Evolutionary conservation across 176 grass and related monocot species (phyloP), one percentile per base, ranked within the genome.

Genomic region (Oryza punctata): DNA sequence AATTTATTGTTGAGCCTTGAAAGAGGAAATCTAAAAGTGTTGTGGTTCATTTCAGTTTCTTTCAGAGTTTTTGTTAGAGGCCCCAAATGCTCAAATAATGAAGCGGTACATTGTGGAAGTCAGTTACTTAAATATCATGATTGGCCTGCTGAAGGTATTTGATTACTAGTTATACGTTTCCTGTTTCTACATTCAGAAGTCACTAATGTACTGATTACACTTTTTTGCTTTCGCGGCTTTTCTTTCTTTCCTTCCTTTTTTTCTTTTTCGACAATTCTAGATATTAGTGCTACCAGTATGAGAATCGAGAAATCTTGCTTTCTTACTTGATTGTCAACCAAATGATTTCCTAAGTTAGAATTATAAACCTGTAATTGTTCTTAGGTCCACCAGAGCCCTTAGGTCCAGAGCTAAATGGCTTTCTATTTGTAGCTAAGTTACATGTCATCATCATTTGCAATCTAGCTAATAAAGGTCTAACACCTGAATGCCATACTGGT

Each of bases 51-150:
- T 60, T 41, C 89, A 99, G 97, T 94, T 99, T 90, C 93, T 95
- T 75, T 98, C 96, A 52, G 96, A 98, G 78, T 98, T 98, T 88
- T 89, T 98, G 33, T 85, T 98, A 89, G 96, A 94, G 75, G 73
- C 89, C 30, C 88, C 94, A 65, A 99, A 99, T 91, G 64, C 91
- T 79, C 97, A 94, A 90, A 96, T 95, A 83, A 96, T 99, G 97
- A 99, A 99, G 85, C 85, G 89, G 44, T 99, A 92, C 75, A 94
- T 99, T 91, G 69, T 90, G 72, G 97, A 99, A 87, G 89, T 94
- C 79, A 80, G 54, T 73, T 91, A 91, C 77, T 94, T 99, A 44
- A 89, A 86, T 76, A 95, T 89, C 65, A 90, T 94, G 87, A 91
- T 99, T 69, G 77, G 32, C 74, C 82, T 94, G 23, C 91, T 99